Evolutionary conservation across 345 rosid species (phyloP).

Genomic region (Brassica napus): DNA sequence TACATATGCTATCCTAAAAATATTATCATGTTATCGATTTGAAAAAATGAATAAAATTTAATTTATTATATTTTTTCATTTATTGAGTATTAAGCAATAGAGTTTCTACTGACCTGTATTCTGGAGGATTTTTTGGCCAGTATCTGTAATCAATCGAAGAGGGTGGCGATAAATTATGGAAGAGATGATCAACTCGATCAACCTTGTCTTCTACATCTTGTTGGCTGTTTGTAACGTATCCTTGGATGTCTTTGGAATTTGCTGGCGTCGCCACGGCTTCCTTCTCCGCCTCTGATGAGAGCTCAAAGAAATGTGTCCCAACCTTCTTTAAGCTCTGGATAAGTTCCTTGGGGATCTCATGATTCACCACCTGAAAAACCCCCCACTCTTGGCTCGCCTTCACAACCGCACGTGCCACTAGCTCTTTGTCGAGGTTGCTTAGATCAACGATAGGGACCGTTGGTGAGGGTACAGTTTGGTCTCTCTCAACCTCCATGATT

Average conservation of each 20-base stretch:
- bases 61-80: no score
- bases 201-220: background rate
- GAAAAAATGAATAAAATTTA: no score
- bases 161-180: background rate
- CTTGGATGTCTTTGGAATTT: background rate
- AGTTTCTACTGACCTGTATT: background rate
- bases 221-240: background rate
- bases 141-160: background rate
- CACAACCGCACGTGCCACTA: background rate
- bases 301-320: background rate
- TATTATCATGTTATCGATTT: no score
- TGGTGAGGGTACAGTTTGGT: background rate
- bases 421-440: background rate
- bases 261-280: background rate
- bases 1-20: no score
- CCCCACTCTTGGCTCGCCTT: background rate
- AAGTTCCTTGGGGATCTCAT: background rate
- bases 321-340: background rate
- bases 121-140: background rate
- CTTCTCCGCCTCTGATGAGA: background rate
- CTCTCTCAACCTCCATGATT: background rate
- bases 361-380: background rate
- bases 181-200: background rate
- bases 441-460: background rate
- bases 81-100: no score